Evolutionary conservation across 2,329 filamentous ascomycete genomes (phyloP).

Genomic region (Aspergillus versicolor): DNA sequence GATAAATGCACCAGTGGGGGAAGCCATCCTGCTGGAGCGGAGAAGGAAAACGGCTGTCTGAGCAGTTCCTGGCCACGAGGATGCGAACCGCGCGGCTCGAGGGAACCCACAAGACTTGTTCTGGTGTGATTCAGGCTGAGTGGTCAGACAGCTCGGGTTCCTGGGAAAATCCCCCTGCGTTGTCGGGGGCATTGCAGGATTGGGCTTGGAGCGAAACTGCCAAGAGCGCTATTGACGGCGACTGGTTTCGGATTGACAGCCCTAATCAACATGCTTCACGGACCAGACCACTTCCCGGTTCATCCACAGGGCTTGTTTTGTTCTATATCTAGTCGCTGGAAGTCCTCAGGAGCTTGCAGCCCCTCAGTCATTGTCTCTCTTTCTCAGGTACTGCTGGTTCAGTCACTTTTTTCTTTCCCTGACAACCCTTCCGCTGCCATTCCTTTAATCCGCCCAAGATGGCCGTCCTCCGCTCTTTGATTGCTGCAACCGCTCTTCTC

Average conservation of each 20-base stretch:
- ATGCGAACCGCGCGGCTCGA: neutral
- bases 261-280: neutral
- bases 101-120: neutral
- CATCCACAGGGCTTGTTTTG: neutral
- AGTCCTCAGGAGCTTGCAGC: neutral
- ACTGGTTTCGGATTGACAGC: conserved; percentile 6
- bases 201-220: neutral
- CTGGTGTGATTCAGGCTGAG: neutral
- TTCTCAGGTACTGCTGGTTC: conserved; percentile 9
- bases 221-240: conserved; percentile 3
- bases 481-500: conserved; percentile 20
- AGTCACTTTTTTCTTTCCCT: conserved; percentile 1
- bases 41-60: neutral
- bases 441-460: conserved; percentile 12
- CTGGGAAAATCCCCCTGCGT: neutral
- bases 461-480: conserved; percentile 19
- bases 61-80: neutral
- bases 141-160: neutral
- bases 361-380: neutral
- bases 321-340: neutral
- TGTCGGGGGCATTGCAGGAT: neutral
- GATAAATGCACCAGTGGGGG: neutral
- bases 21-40: neutral
- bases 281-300: neutral
- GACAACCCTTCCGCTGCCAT: neutral